Evolutionary conservation across 1,284 basidiomycete species (phyloP).

Genomic region (Marasmius sp.): DNA sequence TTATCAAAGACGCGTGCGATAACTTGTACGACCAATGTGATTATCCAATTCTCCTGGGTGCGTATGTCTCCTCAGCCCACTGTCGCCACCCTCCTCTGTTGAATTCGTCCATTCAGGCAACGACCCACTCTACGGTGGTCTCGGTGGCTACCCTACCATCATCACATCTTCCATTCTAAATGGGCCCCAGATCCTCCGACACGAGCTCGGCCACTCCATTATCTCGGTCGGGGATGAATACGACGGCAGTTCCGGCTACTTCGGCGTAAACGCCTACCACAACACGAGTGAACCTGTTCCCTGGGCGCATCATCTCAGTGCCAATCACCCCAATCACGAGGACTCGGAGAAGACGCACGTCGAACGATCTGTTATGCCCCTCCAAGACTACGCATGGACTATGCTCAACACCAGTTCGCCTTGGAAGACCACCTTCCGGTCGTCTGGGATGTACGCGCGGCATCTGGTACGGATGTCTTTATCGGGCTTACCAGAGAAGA

Average conservation of each 20-base stretch:
- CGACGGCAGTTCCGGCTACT: slow-evolving; percentile 79
- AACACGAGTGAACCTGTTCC: slow-evolving; percentile 46
- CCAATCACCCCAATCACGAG: slow-evolving; percentile 31
- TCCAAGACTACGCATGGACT: slow-evolving; percentile 77
- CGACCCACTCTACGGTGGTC: slow-evolving; percentile 78
- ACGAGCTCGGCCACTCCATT: slow-evolving; percentile 84
- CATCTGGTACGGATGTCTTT: slow-evolving; percentile 74
- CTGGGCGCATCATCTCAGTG: slow-evolving; percentile 71
- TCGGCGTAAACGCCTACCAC: slow-evolving; percentile 67
- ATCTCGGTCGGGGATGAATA: slow-evolving; percentile 85
- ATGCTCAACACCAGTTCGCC: slow-evolving; percentile 60
- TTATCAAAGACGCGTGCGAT: slow-evolving; percentile 68
- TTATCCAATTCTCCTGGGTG: slow-evolving; percentile 77
- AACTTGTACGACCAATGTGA: slow-evolving; percentile 69
- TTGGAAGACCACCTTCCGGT: slow-evolving; percentile 63
- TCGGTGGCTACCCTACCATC: slow-evolving; percentile 84
- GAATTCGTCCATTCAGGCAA: too few relatives aligned
- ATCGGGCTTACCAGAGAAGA: slow-evolving; percentile 63
- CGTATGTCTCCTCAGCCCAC: slow-evolving; percentile 15
- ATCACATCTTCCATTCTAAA: slow-evolving; percentile 79
- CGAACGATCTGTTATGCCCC: slow-evolving; percentile 74
- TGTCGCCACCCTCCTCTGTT: not conserved
- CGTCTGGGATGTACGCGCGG: slow-evolving; percentile 63
- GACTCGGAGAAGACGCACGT: too few relatives aligned
- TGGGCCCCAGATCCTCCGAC: slow-evolving; percentile 75